These are phyloP conservation scores for Fraxinus baroniana DNA, from an alignment of 305 asterid species.

Conservation along the genomic window DNA sequence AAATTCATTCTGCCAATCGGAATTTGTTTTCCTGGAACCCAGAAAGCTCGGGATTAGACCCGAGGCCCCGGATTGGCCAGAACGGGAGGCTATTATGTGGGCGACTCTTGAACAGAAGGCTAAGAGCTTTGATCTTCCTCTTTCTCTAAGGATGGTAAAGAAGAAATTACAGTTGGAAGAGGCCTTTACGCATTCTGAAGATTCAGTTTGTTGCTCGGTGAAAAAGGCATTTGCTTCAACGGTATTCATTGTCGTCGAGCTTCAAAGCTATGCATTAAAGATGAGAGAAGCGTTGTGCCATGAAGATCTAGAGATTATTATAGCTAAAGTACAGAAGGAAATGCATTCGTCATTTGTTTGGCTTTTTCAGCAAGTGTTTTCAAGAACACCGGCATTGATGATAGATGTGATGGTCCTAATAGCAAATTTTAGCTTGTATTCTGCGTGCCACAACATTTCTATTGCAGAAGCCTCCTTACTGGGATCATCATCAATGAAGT, in stretches of 20 bases:
- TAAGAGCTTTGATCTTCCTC: slow-evolving; percentile 64
- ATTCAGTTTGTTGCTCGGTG: slow-evolving; percentile 43
- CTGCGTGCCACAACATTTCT: slow-evolving; percentile 33
- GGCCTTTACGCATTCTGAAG: slow-evolving; percentile 33
- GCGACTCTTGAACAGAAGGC: slow-evolving; percentile 66
- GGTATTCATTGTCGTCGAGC: slow-evolving; percentile 68
- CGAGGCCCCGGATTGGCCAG: slow-evolving; percentile 67
- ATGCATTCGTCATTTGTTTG: slow-evolving; percentile 69
- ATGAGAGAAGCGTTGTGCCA: slow-evolving; percentile 60
- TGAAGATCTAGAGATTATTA: slow-evolving; percentile 56
- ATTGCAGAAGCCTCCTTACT: slow-evolving; percentile 19
- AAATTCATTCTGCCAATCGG: slow-evolving; percentile 38
- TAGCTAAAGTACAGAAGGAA: slow-evolving; percentile 53
- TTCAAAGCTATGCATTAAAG: slow-evolving; percentile 66
- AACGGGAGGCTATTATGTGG: slow-evolving; percentile 47
- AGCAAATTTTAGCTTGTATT: slow-evolving; percentile 59
- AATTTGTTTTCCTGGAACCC: slow-evolving; percentile 68
- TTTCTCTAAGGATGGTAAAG: slow-evolving; percentile 77
- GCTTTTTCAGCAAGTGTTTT: slow-evolving; percentile 81
- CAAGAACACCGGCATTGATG: slow-evolving; percentile 72
- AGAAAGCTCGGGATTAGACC: slow-evolving; percentile 67
- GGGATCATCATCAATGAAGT: slow-evolving; percentile 19
- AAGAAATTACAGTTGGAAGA: slow-evolving; percentile 53
- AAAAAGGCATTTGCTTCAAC: slow-evolving; percentile 64
- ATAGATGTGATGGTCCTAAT: slow-evolving; percentile 64